Conservation (phyloP, 768 basidiomycete genomes). For the Tulasnella sp. region DNA sequence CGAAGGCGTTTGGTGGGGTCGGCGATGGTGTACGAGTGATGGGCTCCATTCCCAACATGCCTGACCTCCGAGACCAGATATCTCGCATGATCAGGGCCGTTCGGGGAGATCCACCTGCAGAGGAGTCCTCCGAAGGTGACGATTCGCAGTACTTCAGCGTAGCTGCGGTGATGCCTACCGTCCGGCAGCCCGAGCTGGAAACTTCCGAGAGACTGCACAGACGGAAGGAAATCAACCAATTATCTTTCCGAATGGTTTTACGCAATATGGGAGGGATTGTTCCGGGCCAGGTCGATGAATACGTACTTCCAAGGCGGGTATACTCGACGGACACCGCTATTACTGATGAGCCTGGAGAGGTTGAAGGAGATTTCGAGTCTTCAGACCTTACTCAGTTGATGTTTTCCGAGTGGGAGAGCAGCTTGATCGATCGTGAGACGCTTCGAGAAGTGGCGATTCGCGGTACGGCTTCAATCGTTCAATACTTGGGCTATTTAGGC, state of each 20-base stretch:
- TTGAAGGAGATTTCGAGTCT: neutral
- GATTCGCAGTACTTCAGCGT: slow-evolving; percentile 26
- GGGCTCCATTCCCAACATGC: neutral
- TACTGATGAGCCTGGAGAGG: neutral
- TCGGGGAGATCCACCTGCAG: neutral
- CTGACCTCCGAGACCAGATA: neutral
- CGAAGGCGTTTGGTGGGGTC: neutral
- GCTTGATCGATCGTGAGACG: slow-evolving; percentile 6
- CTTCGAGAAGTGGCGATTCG: slow-evolving; percentile 16
- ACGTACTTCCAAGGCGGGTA: neutral
- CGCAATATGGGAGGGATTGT: slow-evolving; percentile 64
- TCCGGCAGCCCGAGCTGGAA: slow-evolving; percentile 55
- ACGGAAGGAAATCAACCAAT: slow-evolving; percentile 71
- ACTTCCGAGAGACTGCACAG: slow-evolving; percentile 55
- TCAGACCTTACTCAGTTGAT: neutral
- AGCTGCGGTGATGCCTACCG: slow-evolving; percentile 62
- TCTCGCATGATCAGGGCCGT: neutral
- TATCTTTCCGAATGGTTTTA: slow-evolving; percentile 79
- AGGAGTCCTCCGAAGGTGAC: neutral
- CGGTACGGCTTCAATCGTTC: neutral
- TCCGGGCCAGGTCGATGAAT: neutral
- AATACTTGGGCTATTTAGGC: neutral
- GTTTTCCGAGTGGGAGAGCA: slow-evolving; percentile 23
- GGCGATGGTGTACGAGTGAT: neutral
- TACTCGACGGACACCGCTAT: neutral